Evolutionary conservation across 2,329 filamentous ascomycete species (phyloP).

Genomic region (Fusarium circinatum): DNA sequence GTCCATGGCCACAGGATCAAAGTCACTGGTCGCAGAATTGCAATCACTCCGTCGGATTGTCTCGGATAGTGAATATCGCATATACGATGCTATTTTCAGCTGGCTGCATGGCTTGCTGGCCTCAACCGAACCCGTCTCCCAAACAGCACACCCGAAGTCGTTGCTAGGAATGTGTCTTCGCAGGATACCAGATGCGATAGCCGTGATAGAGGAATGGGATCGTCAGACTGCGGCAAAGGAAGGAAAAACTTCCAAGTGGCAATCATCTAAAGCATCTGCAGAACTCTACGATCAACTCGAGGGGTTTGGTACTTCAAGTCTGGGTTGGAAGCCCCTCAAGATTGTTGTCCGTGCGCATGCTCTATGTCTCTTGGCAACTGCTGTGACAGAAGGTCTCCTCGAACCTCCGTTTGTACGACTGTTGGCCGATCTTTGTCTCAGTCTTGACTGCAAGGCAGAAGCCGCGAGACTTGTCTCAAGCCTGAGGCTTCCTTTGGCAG

Average conservation of each 20-base stretch:
- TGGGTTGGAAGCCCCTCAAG: constrained; percentile 50
- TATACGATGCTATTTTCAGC: constrained; percentile 49
- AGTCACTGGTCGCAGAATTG: constrained; percentile 35
- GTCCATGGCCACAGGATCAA: neutral
- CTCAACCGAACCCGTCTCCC: constrained; percentile 37
- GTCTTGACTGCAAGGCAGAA: constrained; percentile 43
- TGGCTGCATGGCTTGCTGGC: constrained; percentile 47
- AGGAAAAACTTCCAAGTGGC: constrained; percentile 42
- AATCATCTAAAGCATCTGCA: constrained; percentile 40
- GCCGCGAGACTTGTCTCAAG: constrained; percentile 41
- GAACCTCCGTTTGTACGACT: constrained; percentile 42
- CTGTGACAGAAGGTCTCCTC: constrained; percentile 47
- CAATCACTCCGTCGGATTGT: constrained; percentile 39
- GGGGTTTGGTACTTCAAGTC: constrained; percentile 40
- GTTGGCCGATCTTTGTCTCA: constrained; percentile 45
- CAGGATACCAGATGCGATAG: constrained; percentile 44
- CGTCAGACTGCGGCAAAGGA: constrained; percentile 34
- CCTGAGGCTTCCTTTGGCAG: constrained; percentile 22
- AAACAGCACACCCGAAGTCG: constrained; percentile 45
- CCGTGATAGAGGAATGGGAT: constrained; percentile 50
- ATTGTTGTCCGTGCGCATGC: constrained; percentile 49
- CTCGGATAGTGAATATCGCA: constrained; percentile 41
- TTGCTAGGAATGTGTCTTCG: constrained; percentile 52
- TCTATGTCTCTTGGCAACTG: constrained; percentile 43
- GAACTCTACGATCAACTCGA: constrained; percentile 52